Conservation (phyloP, 495 filamentous ascomycete genomes). For the Penicillium roqueforti region DNA sequence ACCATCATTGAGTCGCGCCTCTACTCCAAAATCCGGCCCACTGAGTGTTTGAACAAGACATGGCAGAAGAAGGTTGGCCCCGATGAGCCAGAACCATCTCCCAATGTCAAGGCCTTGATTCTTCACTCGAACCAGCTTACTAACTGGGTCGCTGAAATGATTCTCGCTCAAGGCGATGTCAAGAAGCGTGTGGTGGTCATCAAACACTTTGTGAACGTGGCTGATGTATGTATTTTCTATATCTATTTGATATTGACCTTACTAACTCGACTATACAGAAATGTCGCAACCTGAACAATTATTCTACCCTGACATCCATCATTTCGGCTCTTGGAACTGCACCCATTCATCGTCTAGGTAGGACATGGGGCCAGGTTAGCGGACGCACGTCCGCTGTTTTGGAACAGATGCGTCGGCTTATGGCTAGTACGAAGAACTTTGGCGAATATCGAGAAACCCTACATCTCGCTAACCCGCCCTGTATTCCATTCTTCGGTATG, state of each 20-base stretch:
- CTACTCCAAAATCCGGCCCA: conserved; percentile 91
- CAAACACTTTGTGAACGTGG: conserved; percentile 95
- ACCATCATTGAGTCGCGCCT: conserved; percentile 95
- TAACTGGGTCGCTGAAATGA: conserved; percentile 99
- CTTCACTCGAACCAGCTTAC: conserved; percentile 97
- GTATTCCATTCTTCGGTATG: conserved; percentile 97
- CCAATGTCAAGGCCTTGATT: conserved; percentile 94
- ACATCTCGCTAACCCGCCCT: conserved; percentile 89
- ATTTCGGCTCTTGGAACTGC: conserved; percentile 92
- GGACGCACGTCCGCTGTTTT: conserved; percentile 72
- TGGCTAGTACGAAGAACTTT: conserved; percentile 98
- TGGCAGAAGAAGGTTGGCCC: conserved; percentile 91
- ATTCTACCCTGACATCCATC: conserved; percentile 96
- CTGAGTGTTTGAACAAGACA: conserved; percentile 95
- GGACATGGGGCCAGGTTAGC: conserved; percentile 94
- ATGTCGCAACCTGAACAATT: conserved; percentile 93
- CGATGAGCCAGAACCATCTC: conserved; percentile 80
- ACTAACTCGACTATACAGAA: conserved; percentile 52
- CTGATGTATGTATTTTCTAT: conserved; percentile 58
- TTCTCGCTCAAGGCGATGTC: conserved; percentile 85
- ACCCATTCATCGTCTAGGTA: conserved; percentile 85
- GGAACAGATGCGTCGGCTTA: conserved; percentile 87
- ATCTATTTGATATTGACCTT: not conserved
- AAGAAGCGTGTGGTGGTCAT: conserved; percentile 96
- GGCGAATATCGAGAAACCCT: conserved; percentile 91